Evolutionary conservation across 306 rosid genomes (phyloP).

Genomic region (Fragaria nilgerrensis): DNA sequence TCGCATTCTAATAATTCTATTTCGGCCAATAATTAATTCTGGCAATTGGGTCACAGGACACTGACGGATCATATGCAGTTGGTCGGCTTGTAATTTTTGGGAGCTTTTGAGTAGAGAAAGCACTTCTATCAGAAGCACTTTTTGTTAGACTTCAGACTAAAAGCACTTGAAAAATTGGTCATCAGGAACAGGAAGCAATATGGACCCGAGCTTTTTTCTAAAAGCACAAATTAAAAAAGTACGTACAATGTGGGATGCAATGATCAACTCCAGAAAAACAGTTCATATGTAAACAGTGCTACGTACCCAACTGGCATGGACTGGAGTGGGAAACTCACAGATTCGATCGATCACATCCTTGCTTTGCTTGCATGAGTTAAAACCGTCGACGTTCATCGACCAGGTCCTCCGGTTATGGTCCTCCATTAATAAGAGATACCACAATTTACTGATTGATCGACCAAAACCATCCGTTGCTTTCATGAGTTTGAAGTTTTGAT

Average conservation of each 20-base stretch:
- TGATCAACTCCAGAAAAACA: not conserved
- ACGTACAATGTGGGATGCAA: not conserved
- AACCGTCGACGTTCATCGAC: not conserved
- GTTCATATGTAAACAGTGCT: no score
- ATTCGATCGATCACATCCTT: not conserved
- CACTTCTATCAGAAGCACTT: not conserved
- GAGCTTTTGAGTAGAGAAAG: not conserved
- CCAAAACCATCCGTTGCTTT: not conserved
- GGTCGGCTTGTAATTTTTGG: not conserved
- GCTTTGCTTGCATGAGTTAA: not conserved
- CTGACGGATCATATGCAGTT: not conserved
- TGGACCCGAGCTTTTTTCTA: not conserved
- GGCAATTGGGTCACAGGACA: not conserved
- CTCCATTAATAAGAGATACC: not conserved
- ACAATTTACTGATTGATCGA: not conserved
- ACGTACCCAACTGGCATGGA: no score
- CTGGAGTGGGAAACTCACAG: not conserved
- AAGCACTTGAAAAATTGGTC: not conserved
- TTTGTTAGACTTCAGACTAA: not conserved
- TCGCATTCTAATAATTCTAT: not conserved
- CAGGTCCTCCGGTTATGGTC: not conserved
- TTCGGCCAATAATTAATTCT: not conserved
- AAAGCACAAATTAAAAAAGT: not conserved
- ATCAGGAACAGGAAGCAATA: not conserved
- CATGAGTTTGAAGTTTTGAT: not conserved